Evolutionary conservation across 208 protist genomes (phyloP), one percentile per base, ranked within the genome.

Genomic region (Leishmania martiniquensis): DNA sequence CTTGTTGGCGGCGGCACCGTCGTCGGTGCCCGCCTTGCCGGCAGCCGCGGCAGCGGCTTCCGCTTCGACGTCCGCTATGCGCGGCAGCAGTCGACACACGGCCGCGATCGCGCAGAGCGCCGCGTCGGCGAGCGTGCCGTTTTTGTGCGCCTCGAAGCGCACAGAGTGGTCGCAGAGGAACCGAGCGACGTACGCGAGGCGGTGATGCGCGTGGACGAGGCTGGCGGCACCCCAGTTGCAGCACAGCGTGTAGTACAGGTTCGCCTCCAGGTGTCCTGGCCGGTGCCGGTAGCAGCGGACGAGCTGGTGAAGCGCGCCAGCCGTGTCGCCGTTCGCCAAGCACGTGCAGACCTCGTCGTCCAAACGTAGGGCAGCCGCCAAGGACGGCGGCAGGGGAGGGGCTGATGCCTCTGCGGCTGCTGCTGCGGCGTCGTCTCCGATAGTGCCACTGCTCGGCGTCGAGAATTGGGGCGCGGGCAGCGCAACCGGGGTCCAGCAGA

Each of bases 201-300:
- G 87, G 77, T 97, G 94, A 65, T 97, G 94, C 7, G 81, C 82
- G 82, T 96, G 94, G 29, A 78, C 82, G n/a, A 93, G 76, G 72
- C 78, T 82, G 20, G 88, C 79, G 37, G 91, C 89, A 6, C 89
- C 91, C 84, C 91, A 87, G 75, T 95, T 87, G 67, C 85, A 87
- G 62, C 85, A 76, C 72, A 96, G 77, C 49, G 83, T 85, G 80
- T 95, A 91, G 59, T 83, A 77, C 22, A 97, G 80, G 20, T 89
- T 55, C 68, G 93, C 82, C 79, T 97, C 91, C 49, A 87, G 89
- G 69, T 81, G 66, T 29, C 87, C 91, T 15, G 85, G 86, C 15
- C 52, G 52, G 60, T 83, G 76, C 65, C 81, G 86, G 80, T 90
- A 95, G 49, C 85, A 71, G 29, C 86, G 88, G 32, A 90, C 75